Conservation (phyloP, 225 moss, liverwort and hornwort genomes). For the Sphagnum tenellum region DNA sequence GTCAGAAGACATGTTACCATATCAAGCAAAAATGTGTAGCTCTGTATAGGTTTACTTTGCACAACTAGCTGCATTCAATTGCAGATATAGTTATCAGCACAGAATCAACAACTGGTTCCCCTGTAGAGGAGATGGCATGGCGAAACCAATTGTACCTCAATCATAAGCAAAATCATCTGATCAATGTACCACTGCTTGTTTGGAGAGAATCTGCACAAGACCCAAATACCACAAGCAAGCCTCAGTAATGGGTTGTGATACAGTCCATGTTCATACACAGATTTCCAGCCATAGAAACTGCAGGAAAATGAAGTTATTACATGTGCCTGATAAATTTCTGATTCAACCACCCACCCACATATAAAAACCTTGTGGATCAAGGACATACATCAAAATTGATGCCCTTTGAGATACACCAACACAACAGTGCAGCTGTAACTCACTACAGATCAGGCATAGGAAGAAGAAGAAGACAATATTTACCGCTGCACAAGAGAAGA, state of each 20-base stretch:
- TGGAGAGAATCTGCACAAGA: constrained; percentile 38
- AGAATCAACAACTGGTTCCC: not conserved
- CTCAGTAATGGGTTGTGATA: not conserved
- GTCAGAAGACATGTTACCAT: too few relatives aligned
- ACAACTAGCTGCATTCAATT: too few relatives aligned
- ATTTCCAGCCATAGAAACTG: not conserved
- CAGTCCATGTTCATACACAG: not conserved
- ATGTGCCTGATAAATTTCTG: too few relatives aligned
- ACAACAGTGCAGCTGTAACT: too few relatives aligned
- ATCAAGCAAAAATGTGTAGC: too few relatives aligned
- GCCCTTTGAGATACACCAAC: too few relatives aligned
- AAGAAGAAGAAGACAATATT: not conserved
- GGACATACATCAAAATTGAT: too few relatives aligned
- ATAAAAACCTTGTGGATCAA: too few relatives aligned
- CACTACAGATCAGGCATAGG: not conserved
- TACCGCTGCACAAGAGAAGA: constrained; percentile 47
- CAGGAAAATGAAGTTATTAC: not conserved
- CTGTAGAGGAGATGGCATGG: not conserved
- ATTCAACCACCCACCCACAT: too few relatives aligned
- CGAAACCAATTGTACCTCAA: constrained; percentile 18
- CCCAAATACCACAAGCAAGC: too few relatives aligned
- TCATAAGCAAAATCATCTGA: constrained; percentile 44
- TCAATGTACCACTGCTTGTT: constrained; percentile 57
- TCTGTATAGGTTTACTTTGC: too few relatives aligned
- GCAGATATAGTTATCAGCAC: too few relatives aligned